phyloP scores from a whole-genome alignment of 2,329 filamentous ascomycete species.

The Macroventuria anomochaeta region DNA sequence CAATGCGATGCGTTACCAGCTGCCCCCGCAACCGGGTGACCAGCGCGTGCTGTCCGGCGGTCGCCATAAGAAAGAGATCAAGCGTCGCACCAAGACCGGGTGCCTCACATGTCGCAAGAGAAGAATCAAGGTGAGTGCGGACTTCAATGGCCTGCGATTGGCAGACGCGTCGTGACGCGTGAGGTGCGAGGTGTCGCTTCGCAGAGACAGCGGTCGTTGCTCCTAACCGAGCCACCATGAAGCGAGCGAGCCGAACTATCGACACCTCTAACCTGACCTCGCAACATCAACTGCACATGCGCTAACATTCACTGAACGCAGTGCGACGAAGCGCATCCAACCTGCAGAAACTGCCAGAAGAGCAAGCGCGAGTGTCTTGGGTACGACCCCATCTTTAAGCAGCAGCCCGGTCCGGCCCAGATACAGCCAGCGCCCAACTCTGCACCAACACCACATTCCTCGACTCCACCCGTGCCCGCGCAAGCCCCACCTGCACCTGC shows the following conservation, averaged over 20 bases:
- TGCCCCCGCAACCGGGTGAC: conserved; percentile 56
- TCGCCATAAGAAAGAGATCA: conserved; percentile 75
- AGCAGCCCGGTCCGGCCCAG: conserved; percentile 70
- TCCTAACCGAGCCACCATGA: conserved; percentile 49
- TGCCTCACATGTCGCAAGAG: conserved; percentile 65
- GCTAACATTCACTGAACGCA: conserved; percentile 53
- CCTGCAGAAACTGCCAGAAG: conserved; percentile 89
- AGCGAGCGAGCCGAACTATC: conserved; percentile 47
- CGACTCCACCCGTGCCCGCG: conserved; percentile 36
- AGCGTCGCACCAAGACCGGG: conserved; percentile 76
- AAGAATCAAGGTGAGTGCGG: conserved; percentile 70
- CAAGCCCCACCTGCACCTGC: conserved; percentile 42
- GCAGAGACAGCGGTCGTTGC: conserved; percentile 25
- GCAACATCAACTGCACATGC: conserved; percentile 21
- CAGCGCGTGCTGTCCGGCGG: conserved; percentile 65
- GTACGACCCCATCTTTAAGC: conserved; percentile 87
- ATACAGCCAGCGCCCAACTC: conserved; percentile 73
- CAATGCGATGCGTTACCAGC: conserved; percentile 59
- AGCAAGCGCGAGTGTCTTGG: conserved; percentile 86
- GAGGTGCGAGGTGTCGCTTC: conserved; percentile 27
- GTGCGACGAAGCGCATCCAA: conserved; percentile 96
- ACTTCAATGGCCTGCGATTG: conserved; percentile 34
- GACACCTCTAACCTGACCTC: conserved; percentile 42
- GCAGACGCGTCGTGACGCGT: conserved; percentile 38
- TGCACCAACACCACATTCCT: conserved; percentile 43